Percentiles rank a stretch among this genome's conserved stretches.
Evolutionary conservation across 1,284 basidiomycete genomes (phyloP).

Genomic region (Meira miltonrushii): DNA sequence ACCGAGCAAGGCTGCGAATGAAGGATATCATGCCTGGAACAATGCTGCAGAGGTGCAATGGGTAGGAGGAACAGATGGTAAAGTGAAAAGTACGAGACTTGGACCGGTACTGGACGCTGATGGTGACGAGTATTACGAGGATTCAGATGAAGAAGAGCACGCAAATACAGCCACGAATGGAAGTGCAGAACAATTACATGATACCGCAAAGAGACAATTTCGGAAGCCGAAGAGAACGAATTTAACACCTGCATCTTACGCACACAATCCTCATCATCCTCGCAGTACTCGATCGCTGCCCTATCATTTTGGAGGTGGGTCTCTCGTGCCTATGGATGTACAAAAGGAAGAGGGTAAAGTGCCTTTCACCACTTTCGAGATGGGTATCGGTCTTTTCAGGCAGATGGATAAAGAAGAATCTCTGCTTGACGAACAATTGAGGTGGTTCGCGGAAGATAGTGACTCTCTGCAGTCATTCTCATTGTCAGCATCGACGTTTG

Average conservation of each 20-base stretch:
- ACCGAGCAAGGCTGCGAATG: not conserved
- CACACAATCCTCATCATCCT: constrained; percentile 10
- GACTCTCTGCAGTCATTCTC: constrained; percentile 44
- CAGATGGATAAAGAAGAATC: constrained; percentile 27
- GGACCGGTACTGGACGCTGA: constrained; percentile 7
- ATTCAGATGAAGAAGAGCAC: not conserved
- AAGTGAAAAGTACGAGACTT: not conserved
- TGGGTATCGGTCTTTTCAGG: not conserved
- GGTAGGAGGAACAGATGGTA: constrained; percentile 1
- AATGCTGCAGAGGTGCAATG: not conserved
- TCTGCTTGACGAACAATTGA: constrained; percentile 36
- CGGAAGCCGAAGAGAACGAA: not conserved
- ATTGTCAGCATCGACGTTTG: constrained; percentile 29
- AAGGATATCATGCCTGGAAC: constrained; percentile 5
- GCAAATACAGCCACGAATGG: not conserved
- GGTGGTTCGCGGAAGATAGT: constrained; percentile 46
- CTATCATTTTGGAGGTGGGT: constrained; percentile 2
- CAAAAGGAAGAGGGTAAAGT: constrained; percentile 22
- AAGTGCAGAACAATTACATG: too few species aligned
- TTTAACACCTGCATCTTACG: not conserved
- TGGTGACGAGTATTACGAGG: constrained; percentile 8
- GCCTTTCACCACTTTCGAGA: constrained; percentile 16
- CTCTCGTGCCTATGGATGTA: constrained; percentile 18
- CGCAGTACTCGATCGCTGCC: not conserved
- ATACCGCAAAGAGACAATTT: not conserved